phyloP scores from a whole-genome alignment of 257 asterid genomes.

The Salvia miltiorrhiza region DNA sequence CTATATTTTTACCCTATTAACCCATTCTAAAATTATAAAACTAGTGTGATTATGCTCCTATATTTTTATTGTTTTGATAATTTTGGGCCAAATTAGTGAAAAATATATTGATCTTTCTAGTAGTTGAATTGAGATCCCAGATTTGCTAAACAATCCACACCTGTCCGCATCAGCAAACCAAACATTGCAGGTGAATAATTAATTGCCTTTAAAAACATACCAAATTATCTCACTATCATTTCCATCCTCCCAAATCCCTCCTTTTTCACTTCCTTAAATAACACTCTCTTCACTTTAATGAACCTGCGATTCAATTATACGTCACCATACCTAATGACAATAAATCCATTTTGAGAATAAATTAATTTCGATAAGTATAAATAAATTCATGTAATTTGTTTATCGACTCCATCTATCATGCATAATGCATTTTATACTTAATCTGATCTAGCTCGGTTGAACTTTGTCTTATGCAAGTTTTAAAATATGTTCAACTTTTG shows the following conservation, averaged over 20 bases:
- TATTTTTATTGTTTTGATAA: background rate
- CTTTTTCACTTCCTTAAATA: background rate
- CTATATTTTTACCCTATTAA: too few relatives aligned
- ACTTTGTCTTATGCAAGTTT: too few relatives aligned
- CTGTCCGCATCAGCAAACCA: slow-evolving; percentile 18
- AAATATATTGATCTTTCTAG: background rate
- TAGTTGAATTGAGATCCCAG: background rate
- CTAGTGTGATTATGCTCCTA: too few relatives aligned
- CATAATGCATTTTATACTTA: too few relatives aligned
- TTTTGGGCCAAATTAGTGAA: background rate
- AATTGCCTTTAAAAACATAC: background rate
- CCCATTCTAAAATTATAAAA: too few relatives aligned
- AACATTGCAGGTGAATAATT: slow-evolving; percentile 20
- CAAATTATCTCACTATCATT: background rate
- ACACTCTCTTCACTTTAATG: background rate
- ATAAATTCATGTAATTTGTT: background rate
- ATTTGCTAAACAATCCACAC: background rate
- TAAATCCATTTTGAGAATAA: background rate
- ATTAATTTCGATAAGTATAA: background rate
- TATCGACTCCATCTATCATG: too few relatives aligned
- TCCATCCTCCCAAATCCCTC: background rate
- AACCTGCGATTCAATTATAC: background rate
- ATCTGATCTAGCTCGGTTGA: too few relatives aligned
- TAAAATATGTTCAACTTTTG: too few relatives aligned
- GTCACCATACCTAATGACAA: background rate